Evolutionary conservation across 805 yeast species (phyloP).

Genomic region (Schwanniomyces polymorphus): DNA sequence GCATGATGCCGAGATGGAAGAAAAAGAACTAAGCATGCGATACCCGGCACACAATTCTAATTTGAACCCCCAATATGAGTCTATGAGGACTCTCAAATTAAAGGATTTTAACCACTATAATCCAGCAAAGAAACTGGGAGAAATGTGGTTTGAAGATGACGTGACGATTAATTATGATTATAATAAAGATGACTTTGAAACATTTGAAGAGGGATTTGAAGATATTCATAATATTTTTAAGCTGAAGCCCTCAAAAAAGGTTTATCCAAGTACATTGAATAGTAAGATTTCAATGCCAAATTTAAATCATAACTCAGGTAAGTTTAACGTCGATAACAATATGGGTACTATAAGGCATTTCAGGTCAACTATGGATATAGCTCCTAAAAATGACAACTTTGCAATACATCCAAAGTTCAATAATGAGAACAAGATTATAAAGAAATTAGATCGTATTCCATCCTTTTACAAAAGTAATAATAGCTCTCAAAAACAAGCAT

Average conservation of each 20-base stretch:
- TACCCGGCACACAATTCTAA: slow-evolving; percentile 1
- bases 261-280: slow-evolving; percentile 1
- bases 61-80: slow-evolving; percentile 15
- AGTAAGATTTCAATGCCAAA: slow-evolving; percentile 14
- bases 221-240: slow-evolving; percentile 1
- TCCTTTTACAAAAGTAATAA: slow-evolving; percentile 31
- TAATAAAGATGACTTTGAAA: slow-evolving; percentile 35
- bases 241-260: background rate
- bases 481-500: slow-evolving; percentile 21
- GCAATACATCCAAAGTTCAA: slow-evolving; percentile 28
- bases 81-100: slow-evolving; percentile 26
- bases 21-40: slow-evolving; percentile 23
- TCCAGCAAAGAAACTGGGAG: slow-evolving; percentile 10
- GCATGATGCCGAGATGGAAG: slow-evolving; percentile 35
- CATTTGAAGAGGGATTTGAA: slow-evolving; percentile 39
- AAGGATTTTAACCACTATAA: slow-evolving; percentile 22
- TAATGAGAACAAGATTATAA: slow-evolving; percentile 31
- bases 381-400: slow-evolving; percentile 9
- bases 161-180: slow-evolving; percentile 35
- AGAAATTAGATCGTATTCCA: slow-evolving; percentile 41
- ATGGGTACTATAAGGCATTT: slow-evolving; percentile 21
- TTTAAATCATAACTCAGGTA: slow-evolving; percentile 6
- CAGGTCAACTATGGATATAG: slow-evolving; percentile 34
- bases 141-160: slow-evolving; percentile 27
- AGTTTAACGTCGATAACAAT: slow-evolving; percentile 5